Evolutionary conservation across 148 eudicot genomes (phyloP), one percentile per base, ranked within the genome.

Genomic region (Cornus florida): DNA sequence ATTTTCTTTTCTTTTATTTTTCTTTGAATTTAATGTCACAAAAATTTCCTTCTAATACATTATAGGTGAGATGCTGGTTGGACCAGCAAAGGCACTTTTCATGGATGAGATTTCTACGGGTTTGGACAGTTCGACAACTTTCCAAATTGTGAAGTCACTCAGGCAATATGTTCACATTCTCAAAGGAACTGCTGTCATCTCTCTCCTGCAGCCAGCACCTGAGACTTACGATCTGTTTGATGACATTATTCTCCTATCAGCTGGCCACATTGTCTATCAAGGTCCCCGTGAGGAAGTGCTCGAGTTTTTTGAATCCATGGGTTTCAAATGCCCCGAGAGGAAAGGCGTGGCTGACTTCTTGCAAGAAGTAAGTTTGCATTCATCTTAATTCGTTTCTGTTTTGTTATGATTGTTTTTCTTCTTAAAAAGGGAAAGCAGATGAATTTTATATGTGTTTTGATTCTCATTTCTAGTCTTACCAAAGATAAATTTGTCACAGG

Each of bases 51-150:
- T 8, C 1, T 0, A 22, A 74, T 33, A 14, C 19, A 46, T 46
- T 41, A 7, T 72, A 89, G 91, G 91, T 19, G 92, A 89, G 70
- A 87, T 89, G 88, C 81, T 89, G 77, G 92, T 87, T 24, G 92
- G 92, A 53, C 90, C 87, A 19, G 77, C 88, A 10, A 83, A 83
- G 46, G 92, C 83, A 0, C 72, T 87, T 10, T 79, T 87, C 79
- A 89, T 87, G 92, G 92, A 89, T 78, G 92, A 89, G 79, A 89
- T 89, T 46, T 89, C 90, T 2, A 89, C 89, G 28, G 91, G 91
- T 31, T 81, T 89, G 78, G 91, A 89, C 75, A 83, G 85, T 73
- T 89, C 91, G 3, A 86, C 91, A 19, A 86, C 91, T 9, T 89
- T 67, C 67, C 89, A 87, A 68, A 86, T 89, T 9, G 86, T 87